Conservation (phyloP, 2,329 filamentous ascomycete genomes). For the Venturia oleaginea region DNA sequence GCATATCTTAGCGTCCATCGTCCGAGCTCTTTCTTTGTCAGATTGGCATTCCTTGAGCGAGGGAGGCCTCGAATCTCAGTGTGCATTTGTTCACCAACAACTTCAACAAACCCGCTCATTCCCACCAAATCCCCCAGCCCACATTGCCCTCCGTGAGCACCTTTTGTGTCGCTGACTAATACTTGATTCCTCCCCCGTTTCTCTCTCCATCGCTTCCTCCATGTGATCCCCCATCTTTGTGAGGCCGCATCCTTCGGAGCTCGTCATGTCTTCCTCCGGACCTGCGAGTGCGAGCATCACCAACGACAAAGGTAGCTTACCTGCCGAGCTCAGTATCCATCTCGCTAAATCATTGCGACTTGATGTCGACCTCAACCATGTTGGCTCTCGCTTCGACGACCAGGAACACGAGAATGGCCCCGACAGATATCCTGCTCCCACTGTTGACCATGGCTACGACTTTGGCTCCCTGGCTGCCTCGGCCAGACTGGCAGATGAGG, state of each 20-base stretch:
- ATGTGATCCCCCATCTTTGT: neutral
- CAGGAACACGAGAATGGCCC: neutral
- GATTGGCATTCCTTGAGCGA: no score
- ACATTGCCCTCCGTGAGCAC: neutral
- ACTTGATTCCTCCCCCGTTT: neutral
- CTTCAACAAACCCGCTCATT: neutral
- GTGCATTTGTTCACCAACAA: neutral
- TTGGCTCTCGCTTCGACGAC: neutral
- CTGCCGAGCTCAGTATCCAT: neutral
- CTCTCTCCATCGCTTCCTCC: neutral
- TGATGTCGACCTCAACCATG: slow-evolving; percentile 1
- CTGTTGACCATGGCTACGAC: neutral
- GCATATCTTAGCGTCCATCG: no score
- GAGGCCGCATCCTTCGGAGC: neutral
- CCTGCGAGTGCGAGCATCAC: neutral
- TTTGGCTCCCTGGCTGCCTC: slow-evolving; percentile 4
- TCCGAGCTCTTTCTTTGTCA: no score
- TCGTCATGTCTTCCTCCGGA: neutral
- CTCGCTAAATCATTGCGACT: neutral
- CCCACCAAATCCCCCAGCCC: neutral
- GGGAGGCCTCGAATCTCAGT: neutral
- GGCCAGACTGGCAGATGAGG: slow-evolving; percentile 7
- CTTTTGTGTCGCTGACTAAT: neutral
- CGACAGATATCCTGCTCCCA: slow-evolving; percentile 4
- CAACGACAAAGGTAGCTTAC: slow-evolving; percentile 1